Percentiles rank a stretch among this genome's conserved stretches.
Evolutionary conservation across 805 yeast genomes (phyloP).

Genomic region (Pichia manshurica): DNA sequence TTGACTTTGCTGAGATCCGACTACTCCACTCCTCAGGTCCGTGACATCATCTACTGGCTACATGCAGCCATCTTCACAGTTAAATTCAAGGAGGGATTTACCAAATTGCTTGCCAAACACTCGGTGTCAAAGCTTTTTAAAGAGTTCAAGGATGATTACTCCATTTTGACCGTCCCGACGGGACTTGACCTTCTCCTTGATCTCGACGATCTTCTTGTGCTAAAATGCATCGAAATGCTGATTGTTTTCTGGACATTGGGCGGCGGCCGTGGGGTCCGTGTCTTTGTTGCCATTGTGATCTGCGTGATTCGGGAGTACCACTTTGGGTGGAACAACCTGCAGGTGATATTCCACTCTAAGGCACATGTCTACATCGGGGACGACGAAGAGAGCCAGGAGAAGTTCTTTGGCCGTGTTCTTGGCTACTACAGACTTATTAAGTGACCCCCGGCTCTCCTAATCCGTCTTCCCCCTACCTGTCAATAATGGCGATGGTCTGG

Average conservation of each 20-base stretch:
- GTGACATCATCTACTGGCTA: slow-evolving; percentile 20
- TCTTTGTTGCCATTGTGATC: slow-evolving; percentile 33
- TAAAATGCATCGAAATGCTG: slow-evolving; percentile 20
- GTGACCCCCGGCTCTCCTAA: not conserved
- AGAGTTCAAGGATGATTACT: slow-evolving; percentile 26
- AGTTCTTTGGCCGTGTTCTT: slow-evolving; percentile 28
- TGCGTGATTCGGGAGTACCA: slow-evolving; percentile 44
- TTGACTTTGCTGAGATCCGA: not conserved
- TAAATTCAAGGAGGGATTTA: slow-evolving; percentile 22
- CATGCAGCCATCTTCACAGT: slow-evolving; percentile 20
- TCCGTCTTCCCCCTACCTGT: not conserved
- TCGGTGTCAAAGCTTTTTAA: slow-evolving; percentile 18
- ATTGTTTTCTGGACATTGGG: slow-evolving; percentile 21
- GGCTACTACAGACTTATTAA: slow-evolving; percentile 24
- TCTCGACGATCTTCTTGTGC: not conserved
- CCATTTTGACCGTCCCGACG: slow-evolving; percentile 9
- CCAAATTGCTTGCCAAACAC: slow-evolving; percentile 16
- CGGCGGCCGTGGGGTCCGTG: slow-evolving; percentile 3
- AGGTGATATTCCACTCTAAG: slow-evolving; percentile 19
- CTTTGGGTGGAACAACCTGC: slow-evolving; percentile 41
- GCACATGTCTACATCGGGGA: slow-evolving; percentile 15
- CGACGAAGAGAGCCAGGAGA: slow-evolving; percentile 20
- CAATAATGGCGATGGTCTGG: too few species aligned
- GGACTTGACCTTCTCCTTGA: slow-evolving; percentile 9
- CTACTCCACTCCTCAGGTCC: slow-evolving; percentile 9